Percentiles rank a stretch among this genome's conserved stretches.
Conservation (phyloP, 192 early-diverging fungal species). For the Dissophora globulifera region DNA sequence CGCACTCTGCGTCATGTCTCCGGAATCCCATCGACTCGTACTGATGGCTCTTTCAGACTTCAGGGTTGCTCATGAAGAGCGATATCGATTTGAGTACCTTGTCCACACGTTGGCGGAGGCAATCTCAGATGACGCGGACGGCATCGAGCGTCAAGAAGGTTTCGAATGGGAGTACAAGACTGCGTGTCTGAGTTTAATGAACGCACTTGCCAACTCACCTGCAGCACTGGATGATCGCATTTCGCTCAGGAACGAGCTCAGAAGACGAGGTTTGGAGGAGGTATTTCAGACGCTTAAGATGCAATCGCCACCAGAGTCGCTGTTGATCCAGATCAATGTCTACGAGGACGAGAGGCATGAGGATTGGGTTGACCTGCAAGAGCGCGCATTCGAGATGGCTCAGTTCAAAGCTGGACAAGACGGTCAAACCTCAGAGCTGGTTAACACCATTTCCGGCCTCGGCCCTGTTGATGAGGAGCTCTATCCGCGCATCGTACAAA, state of each 20-base stretch:
- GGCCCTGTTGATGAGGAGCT: constrained; percentile 41
- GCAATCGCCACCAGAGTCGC: constrained; percentile 55
- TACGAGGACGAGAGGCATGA: constrained; percentile 55
- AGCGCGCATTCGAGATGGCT: constrained; percentile 45
- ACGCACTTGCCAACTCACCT: constrained; percentile 59
- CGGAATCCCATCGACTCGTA: constrained; percentile 53
- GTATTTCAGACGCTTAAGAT: constrained; percentile 49
- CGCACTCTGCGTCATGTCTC: constrained; percentile 58
- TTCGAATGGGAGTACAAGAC: constrained; percentile 60
- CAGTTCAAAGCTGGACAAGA: constrained; percentile 21
- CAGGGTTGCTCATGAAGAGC: constrained; percentile 57
- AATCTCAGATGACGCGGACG: constrained; percentile 11
- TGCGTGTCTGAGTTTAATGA: constrained; percentile 55
- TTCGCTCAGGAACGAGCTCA: constrained; percentile 57
- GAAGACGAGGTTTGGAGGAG: constrained; percentile 61
- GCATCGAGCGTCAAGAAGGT: constrained; percentile 3
- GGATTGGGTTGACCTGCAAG: constrained; percentile 57
- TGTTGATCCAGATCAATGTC: constrained; percentile 54
- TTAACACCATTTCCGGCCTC: constrained; percentile 21
- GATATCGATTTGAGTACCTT: constrained; percentile 64
- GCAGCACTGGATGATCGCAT: constrained; percentile 54
- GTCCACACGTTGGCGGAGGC: constrained; percentile 48
- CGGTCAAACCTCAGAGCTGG: constrained; percentile 24
- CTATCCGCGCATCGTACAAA: constrained; percentile 41
- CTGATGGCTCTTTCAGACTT: constrained; percentile 60